Evolutionary conservation across 306 rosid genomes (phyloP).

Genomic region (Begonia fuchsioides): DNA sequence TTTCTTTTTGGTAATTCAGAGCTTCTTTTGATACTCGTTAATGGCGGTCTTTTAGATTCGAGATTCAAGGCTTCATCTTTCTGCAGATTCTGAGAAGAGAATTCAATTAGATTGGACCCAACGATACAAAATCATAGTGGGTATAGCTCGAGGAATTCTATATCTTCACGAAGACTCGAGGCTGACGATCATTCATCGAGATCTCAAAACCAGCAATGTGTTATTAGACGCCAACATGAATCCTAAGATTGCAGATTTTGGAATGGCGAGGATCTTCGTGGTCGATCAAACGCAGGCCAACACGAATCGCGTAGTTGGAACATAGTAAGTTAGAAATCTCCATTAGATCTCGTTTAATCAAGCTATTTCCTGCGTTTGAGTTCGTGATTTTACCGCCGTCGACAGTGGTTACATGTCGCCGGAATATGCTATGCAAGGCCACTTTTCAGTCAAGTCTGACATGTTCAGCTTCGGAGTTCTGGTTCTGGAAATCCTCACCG

Average conservation of each 20-base stretch:
- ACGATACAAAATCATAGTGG: conserved; percentile 16
- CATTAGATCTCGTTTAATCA: too few relatives aligned
- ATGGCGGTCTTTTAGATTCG: too few relatives aligned
- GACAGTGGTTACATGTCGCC: conserved; percentile 14
- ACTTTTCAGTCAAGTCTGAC: conserved; percentile 8
- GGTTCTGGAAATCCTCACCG: conserved; percentile 13
- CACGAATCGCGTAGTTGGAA: conserved; percentile 9
- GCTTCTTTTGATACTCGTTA: too few relatives aligned
- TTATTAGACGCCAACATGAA: conserved; percentile 17
- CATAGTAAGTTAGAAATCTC: not conserved
- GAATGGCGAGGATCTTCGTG: conserved; percentile 14
- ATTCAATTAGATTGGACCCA: conserved; percentile 13
- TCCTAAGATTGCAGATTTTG: conserved; percentile 24
- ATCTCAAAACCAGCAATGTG: conserved; percentile 23
- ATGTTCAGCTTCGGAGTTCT: conserved; percentile 15
- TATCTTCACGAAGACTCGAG: conserved; percentile 25
- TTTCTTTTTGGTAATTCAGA: conserved; percentile 18
- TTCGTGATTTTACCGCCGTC: not conserved
- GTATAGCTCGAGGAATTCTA: conserved; percentile 16
- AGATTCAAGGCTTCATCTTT: not conserved
- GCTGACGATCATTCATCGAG: conserved; percentile 21
- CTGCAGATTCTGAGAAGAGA: conserved; percentile 3
- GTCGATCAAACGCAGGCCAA: conserved; percentile 14
- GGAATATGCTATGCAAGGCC: conserved; percentile 10
- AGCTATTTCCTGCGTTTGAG: too few relatives aligned